Evolutionary conservation across 2,329 filamentous ascomycete species (phyloP).

Genomic region (Apiospora malaysiana): DNA sequence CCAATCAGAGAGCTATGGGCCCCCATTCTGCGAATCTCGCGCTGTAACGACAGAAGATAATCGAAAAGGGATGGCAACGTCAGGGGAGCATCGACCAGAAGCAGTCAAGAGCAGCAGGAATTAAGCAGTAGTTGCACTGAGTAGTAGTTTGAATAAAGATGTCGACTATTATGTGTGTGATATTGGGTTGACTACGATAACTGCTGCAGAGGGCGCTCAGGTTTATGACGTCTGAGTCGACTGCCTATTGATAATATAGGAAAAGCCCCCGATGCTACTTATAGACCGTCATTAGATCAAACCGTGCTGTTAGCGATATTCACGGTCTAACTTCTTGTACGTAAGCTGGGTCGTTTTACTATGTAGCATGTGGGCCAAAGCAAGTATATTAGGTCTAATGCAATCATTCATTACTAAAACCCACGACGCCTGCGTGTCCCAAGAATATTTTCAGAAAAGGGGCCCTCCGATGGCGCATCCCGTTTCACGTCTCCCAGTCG

Average conservation of each 20-base stretch:
- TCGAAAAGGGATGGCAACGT: neutral
- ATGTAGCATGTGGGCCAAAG: conserved; percentile 6
- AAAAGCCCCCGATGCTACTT: too few species aligned
- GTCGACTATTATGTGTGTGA: neutral
- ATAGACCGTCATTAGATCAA: too few species aligned
- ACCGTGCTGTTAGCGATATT: neutral
- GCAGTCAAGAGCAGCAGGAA: neutral
- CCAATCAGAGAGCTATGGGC: neutral
- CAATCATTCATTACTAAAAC: conserved; percentile 16
- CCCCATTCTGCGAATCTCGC: neutral
- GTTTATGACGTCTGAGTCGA: neutral
- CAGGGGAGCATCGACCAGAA: neutral
- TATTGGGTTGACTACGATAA: neutral
- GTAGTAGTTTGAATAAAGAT: conserved; percentile 19
- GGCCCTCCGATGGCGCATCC: neutral
- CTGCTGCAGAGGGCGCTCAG: neutral
- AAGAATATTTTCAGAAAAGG: conserved; percentile 11
- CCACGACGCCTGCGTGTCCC: conserved; percentile 9
- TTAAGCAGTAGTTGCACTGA: conserved; percentile 15
- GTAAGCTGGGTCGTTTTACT: neutral
- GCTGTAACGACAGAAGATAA: neutral
- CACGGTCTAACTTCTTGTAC: neutral
- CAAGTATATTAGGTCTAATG: conserved; percentile 19
- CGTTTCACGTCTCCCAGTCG: conserved; percentile 6
- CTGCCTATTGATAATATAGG: too few species aligned